phyloP scores from a whole-genome alignment of 768 basidiomycete species.

The Auriscalpium orientale region DNA sequence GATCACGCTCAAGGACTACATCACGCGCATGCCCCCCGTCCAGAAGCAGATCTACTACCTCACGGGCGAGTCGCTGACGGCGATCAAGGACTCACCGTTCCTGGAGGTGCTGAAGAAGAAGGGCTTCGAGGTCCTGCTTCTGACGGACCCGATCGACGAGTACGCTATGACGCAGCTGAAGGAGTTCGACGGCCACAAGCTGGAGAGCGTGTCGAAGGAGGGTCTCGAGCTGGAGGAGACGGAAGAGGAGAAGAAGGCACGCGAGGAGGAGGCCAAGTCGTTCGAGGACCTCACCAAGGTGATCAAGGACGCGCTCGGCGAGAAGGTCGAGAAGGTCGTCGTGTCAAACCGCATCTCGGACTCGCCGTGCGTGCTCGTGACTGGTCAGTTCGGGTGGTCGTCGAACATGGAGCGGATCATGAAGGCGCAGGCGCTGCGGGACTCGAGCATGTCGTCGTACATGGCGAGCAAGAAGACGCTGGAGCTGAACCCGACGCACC shows the following conservation, averaged over 20 bases:
- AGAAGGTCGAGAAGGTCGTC: slow-evolving; percentile 99
- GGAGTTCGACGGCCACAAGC: slow-evolving; percentile 98
- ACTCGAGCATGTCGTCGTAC: slow-evolving; percentile 97
- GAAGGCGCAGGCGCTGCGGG: slow-evolving; percentile 96
- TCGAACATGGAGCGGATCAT: slow-evolving; percentile 99
- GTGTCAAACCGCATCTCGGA: slow-evolving; percentile 97
- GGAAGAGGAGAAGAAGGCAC: slow-evolving; percentile 89
- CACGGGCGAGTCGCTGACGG: slow-evolving; percentile 92
- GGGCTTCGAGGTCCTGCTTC: slow-evolving; percentile 95
- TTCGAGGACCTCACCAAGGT: slow-evolving; percentile 86
- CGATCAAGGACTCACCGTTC: slow-evolving; percentile 94
- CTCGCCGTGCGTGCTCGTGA: slow-evolving; percentile 95
- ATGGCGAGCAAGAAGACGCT: slow-evolving; percentile 99
- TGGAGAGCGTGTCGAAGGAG: slow-evolving; percentile 97
- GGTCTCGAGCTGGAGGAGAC: slow-evolving; percentile 99
- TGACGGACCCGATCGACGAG: slow-evolving; percentile 98
- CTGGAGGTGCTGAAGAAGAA: slow-evolving; percentile 99
- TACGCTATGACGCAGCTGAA: slow-evolving; percentile 98
- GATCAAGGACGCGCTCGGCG: slow-evolving; percentile 97
- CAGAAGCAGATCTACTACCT: slow-evolving; percentile 99
- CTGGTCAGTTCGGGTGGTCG: slow-evolving; percentile 99
- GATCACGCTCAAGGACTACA: slow-evolving; percentile 96
- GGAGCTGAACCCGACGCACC: slow-evolving; percentile 87
- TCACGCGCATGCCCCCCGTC: slow-evolving; percentile 97
- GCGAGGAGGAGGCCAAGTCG: slow-evolving; percentile 78